Evolutionary conservation across 2,329 filamentous ascomycete species (phyloP).

Genomic region (Colletotrichum lini): DNA sequence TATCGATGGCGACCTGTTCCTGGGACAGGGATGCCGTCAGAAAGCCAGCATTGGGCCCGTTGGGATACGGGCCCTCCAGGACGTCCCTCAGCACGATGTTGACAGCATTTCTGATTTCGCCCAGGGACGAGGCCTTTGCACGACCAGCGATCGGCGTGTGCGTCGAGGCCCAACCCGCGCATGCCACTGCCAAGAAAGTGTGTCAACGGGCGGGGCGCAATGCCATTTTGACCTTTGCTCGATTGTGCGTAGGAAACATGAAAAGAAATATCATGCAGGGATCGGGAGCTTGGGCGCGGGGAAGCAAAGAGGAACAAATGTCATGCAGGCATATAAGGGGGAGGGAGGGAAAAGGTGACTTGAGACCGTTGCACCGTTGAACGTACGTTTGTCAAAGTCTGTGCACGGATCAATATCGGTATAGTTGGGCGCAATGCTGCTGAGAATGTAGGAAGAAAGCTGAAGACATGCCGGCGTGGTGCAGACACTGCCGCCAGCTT

Average conservation of each 20-base stretch:
- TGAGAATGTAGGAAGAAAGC: constrained; percentile 48
- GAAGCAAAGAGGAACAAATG: background rate
- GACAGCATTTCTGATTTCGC: constrained; percentile 71
- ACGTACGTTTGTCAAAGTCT: constrained; percentile 71
- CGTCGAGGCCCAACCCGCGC: constrained; percentile 74
- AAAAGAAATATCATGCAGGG: constrained; percentile 4
- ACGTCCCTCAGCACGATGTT: constrained; percentile 72
- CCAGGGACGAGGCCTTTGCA: constrained; percentile 70
- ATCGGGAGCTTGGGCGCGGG: constrained; percentile 9
- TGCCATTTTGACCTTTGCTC: constrained; percentile 1
- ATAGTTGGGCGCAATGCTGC: constrained; percentile 59
- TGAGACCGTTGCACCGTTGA: background rate
- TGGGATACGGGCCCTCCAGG: constrained; percentile 70
- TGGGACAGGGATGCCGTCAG: constrained; percentile 46
- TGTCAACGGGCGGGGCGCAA: constrained; percentile 13
- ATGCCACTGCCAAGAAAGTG: constrained; percentile 60
- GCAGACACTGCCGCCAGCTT: constrained; percentile 37
- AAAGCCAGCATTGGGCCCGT: constrained; percentile 52
- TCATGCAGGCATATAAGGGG: constrained; percentile 15
- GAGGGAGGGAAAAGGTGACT: background rate
- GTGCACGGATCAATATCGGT: constrained; percentile 76
- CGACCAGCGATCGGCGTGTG: constrained; percentile 77
- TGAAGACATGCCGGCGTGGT: constrained; percentile 48
- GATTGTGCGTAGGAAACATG: background rate
- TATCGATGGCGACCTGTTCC: constrained; percentile 61